These are phyloP conservation scores for Lindgomyces ingoldianus DNA, from an alignment of 495 filamentous ascomycete genomes.

Conservation along the genomic window DNA sequence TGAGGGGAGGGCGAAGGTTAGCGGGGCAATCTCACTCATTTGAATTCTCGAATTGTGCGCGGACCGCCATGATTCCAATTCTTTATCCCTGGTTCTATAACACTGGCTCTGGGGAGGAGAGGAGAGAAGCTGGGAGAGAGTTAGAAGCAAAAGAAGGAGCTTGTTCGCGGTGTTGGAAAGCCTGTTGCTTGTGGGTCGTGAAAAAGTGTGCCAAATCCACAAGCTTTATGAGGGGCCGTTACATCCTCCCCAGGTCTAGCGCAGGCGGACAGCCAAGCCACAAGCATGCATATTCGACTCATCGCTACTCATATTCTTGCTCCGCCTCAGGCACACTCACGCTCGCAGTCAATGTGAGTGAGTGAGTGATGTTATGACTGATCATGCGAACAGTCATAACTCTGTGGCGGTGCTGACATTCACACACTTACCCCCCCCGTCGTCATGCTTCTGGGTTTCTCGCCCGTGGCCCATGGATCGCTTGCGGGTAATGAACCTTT, in stretches of 20 bases:
- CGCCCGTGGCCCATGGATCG: background rate
- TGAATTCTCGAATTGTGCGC: constrained; percentile 86
- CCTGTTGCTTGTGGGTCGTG: constrained; percentile 5
- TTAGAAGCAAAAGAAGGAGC: background rate
- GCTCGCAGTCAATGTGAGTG: background rate
- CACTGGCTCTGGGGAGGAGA: background rate
- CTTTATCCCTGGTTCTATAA: no score
- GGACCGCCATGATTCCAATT: constrained; percentile 47
- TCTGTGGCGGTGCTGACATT: constrained; percentile 2
- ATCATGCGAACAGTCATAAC: constrained; percentile 11
- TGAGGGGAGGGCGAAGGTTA: background rate
- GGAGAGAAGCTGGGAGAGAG: no score
- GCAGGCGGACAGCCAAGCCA: background rate
- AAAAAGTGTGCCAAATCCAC: constrained; percentile 15
- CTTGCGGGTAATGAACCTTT: background rate
- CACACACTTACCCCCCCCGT: background rate
- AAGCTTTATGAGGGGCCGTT: constrained; percentile 4
- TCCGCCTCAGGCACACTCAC: background rate
- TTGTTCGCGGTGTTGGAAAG: background rate
- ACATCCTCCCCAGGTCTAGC: constrained; percentile 1
- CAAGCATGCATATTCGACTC: no score
- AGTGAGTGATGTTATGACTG: constrained; percentile 6
- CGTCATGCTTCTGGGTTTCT: background rate
- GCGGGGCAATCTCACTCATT: constrained; percentile 73
- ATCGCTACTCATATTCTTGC: constrained; percentile 18